A percentile compares a stretch with the other conserved stretches of the same genome.
Conservation (phyloP, 495 filamentous ascomycete genomes). For the Aspergillus homomorphus region DNA sequence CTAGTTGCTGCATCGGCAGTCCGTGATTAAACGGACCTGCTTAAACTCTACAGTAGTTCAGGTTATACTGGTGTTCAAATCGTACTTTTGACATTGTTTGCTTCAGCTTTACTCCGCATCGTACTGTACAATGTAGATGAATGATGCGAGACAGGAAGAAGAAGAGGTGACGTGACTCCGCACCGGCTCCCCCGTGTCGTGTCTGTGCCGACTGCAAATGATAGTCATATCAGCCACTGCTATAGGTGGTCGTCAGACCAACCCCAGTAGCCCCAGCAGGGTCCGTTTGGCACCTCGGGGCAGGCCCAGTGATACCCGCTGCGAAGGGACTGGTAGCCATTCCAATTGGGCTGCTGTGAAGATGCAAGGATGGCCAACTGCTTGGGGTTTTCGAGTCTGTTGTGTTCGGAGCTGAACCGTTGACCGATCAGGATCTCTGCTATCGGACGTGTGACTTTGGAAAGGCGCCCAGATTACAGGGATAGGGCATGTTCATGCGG, state of each 20-base stretch:
- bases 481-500: not conserved
- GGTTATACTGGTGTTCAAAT: not conserved
- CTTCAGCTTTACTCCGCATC: not conserved
- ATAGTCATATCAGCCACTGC: not conserved
- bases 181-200: not conserved
- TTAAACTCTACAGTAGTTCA: conserved; percentile 8
- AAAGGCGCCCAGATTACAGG: not conserved
- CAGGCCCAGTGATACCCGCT: not conserved
- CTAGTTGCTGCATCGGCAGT: conserved; percentile 2
- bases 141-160: not conserved
- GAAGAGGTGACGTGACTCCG: not conserved
- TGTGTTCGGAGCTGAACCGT: not conserved
- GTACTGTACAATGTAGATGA: not conserved
- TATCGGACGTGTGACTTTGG: not conserved
- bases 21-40: not conserved
- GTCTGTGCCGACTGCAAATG: not conserved
- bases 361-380: conserved; percentile 2
- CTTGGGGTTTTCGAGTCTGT: not conserved
- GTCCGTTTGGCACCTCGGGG: not conserved
- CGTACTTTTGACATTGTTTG: conserved; percentile 3
- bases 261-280: not conserved
- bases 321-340: not conserved
- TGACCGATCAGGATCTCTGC: conserved; percentile 1
- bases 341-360: not conserved
- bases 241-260: not conserved